Evolutionary conservation across 176 grass and related monocot genomes (phyloP).

Genomic region (Avena insularis): DNA sequence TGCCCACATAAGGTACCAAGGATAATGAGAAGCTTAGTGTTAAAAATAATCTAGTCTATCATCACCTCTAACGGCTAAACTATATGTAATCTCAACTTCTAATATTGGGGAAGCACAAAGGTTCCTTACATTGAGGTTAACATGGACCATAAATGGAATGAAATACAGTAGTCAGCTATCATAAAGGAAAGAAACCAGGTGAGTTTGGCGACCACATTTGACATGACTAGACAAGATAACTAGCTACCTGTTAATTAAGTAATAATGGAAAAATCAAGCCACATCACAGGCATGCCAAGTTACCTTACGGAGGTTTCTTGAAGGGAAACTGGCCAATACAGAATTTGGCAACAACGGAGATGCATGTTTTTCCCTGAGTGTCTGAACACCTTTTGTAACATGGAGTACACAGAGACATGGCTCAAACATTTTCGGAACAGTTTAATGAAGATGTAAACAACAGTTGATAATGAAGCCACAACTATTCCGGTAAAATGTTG

Average conservation of each 20-base stretch:
- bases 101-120: constrained; percentile 27
- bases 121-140: constrained; percentile 22
- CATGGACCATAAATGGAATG: constrained; percentile 30
- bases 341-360: constrained; percentile 79
- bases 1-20: constrained; percentile 19
- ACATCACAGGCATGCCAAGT: neutral
- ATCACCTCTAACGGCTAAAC: constrained; percentile 5
- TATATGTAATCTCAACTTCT: constrained; percentile 31
- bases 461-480: constrained; percentile 72
- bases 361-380: constrained; percentile 78
- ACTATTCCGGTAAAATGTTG: constrained; percentile 55
- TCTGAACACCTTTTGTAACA: constrained; percentile 70
- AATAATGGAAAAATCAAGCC: constrained; percentile 5
- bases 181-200: constrained; percentile 8
- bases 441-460: constrained; percentile 78
- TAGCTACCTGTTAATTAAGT: neutral
- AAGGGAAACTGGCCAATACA: constrained; percentile 94
- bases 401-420: constrained; percentile 40
- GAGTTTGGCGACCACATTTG: constrained; percentile 11
- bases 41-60: constrained; percentile 31
- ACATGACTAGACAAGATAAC: constrained; percentile 21
- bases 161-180: constrained; percentile 23
- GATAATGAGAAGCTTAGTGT: neutral
- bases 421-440: constrained; percentile 59
- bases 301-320: constrained; percentile 72